Evolutionary conservation across 768 basidiomycete genomes (phyloP).

Genomic region (Postia placenta): DNA sequence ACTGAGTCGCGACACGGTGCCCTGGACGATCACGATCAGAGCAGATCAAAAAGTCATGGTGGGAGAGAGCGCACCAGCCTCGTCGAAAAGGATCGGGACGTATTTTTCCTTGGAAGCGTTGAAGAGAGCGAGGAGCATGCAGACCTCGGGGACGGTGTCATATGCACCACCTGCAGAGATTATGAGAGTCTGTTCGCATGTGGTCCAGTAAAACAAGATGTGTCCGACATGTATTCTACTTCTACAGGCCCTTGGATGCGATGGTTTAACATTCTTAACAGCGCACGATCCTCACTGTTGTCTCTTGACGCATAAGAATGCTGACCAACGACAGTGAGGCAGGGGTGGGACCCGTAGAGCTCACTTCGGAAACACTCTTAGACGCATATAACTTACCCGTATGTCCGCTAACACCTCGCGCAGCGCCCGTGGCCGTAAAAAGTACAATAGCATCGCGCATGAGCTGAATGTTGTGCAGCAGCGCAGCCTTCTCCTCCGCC

Average conservation of each 20-base stretch:
- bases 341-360: background rate
- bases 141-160: slow-evolving; percentile 79
- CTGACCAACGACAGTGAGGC: no score
- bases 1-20: slow-evolving; percentile 88
- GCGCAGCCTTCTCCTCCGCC: slow-evolving; percentile 48
- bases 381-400: slow-evolving; percentile 41
- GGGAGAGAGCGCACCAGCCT: slow-evolving; percentile 48
- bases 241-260: no score
- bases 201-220: no score
- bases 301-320: no score
- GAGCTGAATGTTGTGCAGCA: slow-evolving; percentile 70
- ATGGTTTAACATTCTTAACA: no score
- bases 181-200: no score
- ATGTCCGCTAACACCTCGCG: slow-evolving; percentile 83
- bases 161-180: slow-evolving; percentile 33
- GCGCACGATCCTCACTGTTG: background rate
- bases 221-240: no score
- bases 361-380: background rate
- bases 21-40: slow-evolving; percentile 35
- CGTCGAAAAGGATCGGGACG: slow-evolving; percentile 70
- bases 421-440: slow-evolving; percentile 83
- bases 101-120: slow-evolving; percentile 57
- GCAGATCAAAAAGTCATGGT: background rate
- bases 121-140: slow-evolving; percentile 71
- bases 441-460: slow-evolving; percentile 81